A percentile compares a stretch with the other conserved stretches of the same genome.
Evolutionary conservation across 192 early-diverging fungal species (phyloP).

Genomic region (Entomortierella beljakovae): DNA sequence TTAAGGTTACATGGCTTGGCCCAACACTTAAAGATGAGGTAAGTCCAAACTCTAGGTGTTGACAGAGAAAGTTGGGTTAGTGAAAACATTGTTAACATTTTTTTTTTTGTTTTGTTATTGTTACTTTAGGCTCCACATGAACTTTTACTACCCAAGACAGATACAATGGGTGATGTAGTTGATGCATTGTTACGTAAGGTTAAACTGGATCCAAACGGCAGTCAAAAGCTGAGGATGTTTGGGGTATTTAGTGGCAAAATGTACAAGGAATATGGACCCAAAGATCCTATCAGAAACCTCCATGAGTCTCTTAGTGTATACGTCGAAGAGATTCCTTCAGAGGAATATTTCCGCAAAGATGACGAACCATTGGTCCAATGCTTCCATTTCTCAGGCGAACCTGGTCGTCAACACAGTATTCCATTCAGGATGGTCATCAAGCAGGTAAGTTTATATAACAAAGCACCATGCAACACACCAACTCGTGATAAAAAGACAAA

Average conservation of each 20-base stretch:
- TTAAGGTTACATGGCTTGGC: constrained; percentile 81
- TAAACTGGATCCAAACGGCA: constrained; percentile 58
- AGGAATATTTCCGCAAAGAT: constrained; percentile 52
- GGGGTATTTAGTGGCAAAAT: constrained; percentile 65
- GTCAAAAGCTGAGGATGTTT: constrained; percentile 69
- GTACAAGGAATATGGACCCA: constrained; percentile 53
- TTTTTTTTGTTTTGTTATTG: background rate
- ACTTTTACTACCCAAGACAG: constrained; percentile 77
- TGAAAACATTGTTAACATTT: background rate
- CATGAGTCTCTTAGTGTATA: constrained; percentile 63
- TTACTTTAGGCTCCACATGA: constrained; percentile 58
- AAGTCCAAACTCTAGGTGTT: background rate
- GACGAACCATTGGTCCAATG: constrained; percentile 68
- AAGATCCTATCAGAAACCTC: constrained; percentile 62
- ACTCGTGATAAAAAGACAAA: background rate
- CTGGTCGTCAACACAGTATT: constrained; percentile 76
- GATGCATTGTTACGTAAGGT: constrained; percentile 67
- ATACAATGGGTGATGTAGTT: constrained; percentile 60
- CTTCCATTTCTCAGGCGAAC: constrained; percentile 82
- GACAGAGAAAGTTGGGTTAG: background rate
- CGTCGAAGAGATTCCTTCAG: constrained; percentile 67
- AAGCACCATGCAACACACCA: too few relatives aligned
- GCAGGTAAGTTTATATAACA: constrained; percentile 27
- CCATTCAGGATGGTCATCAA: constrained; percentile 85
- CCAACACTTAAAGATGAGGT: constrained; percentile 74